phyloP scores from a whole-genome alignment of 2,329 filamentous ascomycete species.

The Metarhizium sp. region DNA sequence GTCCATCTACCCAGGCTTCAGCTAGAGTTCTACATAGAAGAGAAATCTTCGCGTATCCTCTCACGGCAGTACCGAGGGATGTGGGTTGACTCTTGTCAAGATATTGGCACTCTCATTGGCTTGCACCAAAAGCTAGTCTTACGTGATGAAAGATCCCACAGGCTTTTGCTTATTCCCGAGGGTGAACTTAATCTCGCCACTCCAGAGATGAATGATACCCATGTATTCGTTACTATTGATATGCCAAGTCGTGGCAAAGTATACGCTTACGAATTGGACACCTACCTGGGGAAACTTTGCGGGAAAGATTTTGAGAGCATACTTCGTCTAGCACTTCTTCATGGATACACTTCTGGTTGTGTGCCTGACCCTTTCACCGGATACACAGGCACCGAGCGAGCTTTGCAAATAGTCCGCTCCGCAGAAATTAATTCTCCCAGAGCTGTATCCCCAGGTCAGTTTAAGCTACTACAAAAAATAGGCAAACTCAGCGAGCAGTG shows the following conservation, averaged over 20 bases:
- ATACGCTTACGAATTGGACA: conserved; percentile 38
- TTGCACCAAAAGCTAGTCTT: conserved; percentile 41
- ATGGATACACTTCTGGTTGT: conserved; percentile 41
- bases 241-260: conserved; percentile 4
- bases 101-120: conserved; percentile 37
- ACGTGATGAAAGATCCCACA: conserved; percentile 10
- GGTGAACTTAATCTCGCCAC: conserved; percentile 21
- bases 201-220: background rate
- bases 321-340: conserved; percentile 38
- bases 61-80: conserved; percentile 43
- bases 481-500: background rate
- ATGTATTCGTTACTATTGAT: conserved; percentile 21
- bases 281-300: conserved; percentile 33
- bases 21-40: conserved; percentile 33
- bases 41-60: conserved; percentile 17
- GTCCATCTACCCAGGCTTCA: conserved; percentile 37
- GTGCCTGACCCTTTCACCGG: conserved; percentile 37
- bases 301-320: conserved; percentile 42
- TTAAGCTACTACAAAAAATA: background rate
- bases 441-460: background rate
- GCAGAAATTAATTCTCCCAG: conserved; percentile 34
- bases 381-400: conserved; percentile 43
- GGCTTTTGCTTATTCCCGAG: conserved; percentile 27
- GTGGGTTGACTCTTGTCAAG: conserved; percentile 35
- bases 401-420: conserved; percentile 35